Percentiles rank a stretch among this genome's conserved stretches.
These are phyloP conservation scores for Gracilaria gracilis DNA, from an alignment of 23 red algal genomes.

Conservation along the genomic window DNA sequence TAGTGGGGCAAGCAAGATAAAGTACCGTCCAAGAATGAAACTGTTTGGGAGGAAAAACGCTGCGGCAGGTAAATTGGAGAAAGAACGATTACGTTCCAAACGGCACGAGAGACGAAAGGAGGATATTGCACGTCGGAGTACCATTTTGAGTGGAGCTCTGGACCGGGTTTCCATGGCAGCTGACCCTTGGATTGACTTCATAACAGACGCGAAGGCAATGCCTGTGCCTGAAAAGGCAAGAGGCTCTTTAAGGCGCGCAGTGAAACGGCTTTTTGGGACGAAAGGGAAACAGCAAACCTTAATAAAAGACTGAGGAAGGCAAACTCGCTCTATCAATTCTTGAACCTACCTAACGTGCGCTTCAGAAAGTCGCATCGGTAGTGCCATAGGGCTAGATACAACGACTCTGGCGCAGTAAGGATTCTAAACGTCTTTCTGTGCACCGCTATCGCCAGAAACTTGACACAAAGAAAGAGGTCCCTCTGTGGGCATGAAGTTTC, in stretches of 20 bases:
- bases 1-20: not conserved
- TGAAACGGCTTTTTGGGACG: slow-evolving; percentile 42
- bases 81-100: slow-evolving; percentile 27
- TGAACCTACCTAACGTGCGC: not conserved
- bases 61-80: slow-evolving; percentile 14
- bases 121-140: slow-evolving; percentile 31
- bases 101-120: slow-evolving; percentile 31
- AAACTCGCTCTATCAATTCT: not conserved
- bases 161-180: slow-evolving; percentile 70
- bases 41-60: slow-evolving; percentile 50
- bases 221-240: slow-evolving; percentile 23
- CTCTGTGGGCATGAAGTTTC: too few species aligned
- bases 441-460: too few species aligned
- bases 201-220: slow-evolving; percentile 50
- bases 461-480: too few species aligned
- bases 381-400: not conserved
- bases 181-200: slow-evolving; percentile 70
- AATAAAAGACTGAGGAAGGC: not conserved
- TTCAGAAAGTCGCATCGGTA: not conserved
- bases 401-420: too few species aligned
- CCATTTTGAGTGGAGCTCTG: slow-evolving; percentile 49
- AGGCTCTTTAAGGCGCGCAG: slow-evolving; percentile 29
- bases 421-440: too few species aligned
- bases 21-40: slow-evolving; percentile 30
- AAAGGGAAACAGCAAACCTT: slow-evolving; percentile 28